phyloP scores from a whole-genome alignment of 1,284 basidiomycete genomes.

The Inonotus obliquus region DNA sequence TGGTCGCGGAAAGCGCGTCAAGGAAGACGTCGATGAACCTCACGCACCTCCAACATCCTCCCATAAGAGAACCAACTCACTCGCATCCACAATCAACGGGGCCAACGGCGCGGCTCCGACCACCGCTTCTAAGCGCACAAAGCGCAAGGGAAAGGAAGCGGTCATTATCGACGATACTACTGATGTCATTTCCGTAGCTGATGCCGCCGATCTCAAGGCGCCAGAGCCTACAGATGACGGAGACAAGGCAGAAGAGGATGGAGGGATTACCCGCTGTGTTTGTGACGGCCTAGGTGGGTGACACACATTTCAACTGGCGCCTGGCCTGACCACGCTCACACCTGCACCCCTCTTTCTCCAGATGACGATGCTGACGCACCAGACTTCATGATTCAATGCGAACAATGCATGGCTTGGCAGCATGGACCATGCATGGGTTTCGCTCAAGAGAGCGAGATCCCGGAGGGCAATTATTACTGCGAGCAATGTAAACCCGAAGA shows the following conservation, averaged over 20 bases:
- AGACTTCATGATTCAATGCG: conserved; percentile 97
- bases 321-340: conserved; percentile 13
- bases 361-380: conserved; percentile 77
- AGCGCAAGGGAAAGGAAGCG: conserved; percentile 51
- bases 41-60: conserved; percentile 37
- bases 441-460: conserved; percentile 77
- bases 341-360: conserved; percentile 34
- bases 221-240: conserved; percentile 12
- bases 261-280: conserved; percentile 88
- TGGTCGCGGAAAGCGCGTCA: conserved; percentile 55
- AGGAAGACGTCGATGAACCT: conserved; percentile 66
- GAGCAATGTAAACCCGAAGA: conserved; percentile 90
- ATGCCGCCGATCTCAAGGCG: conserved; percentile 8
- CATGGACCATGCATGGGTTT: conserved; percentile 97
- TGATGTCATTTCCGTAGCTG: conserved; percentile 18
- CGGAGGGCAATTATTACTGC: conserved; percentile 85
- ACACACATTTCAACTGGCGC: conserved; percentile 20
- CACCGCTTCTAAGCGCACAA: conserved; percentile 38
- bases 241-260: conserved; percentile 64
- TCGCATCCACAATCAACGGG: conserved; percentile 37
- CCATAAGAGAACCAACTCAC: conserved; percentile 15
- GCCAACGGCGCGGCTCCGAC: conserved; percentile 36
- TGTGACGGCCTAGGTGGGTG: conserved; percentile 84
- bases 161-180: conserved; percentile 23
- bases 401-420: conserved; percentile 97